Base-by-base conservation (phyloP, 176 grass and related monocot genomes). In the Carex pumila region DNA sequence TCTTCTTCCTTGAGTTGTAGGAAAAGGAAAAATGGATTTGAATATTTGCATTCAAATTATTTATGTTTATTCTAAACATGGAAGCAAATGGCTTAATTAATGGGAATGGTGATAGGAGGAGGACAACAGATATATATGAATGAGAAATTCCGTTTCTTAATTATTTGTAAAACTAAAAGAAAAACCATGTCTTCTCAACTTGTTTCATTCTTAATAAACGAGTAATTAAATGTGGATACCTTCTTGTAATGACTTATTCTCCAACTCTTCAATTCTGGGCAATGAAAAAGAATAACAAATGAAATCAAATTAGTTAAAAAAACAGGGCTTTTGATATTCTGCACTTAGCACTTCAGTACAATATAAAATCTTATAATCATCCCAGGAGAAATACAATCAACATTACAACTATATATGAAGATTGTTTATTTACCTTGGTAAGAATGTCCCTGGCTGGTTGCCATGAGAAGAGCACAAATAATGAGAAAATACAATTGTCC, bases 401-500 rank as follows among this genome's bases (percentile, higher is more conserved):
- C 13, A 58, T 58, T 58, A 18, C 1, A 58, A 58, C 5, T 7
- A 43, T 43, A 6, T 6, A 22, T 10, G 60, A 21, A 71, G 68
- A 8, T 65, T 65, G 68, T 39, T 71, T 47, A 18, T 8, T 39
- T 71, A 71, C 68, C 68, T 71, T 71, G 36, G 18, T 71, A 22
- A 47, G 39, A 71, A 47, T 45, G 18, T 18, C 39, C 68, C 19
- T 47, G 21, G 39, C 39, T 47, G 39, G 39, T 71, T 45, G 39
- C 68, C 39, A 71, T 71, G 68, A 71, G 68, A 71, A 71, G 68
- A 71, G 39, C 37, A 71, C 68, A 71, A 21, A 71, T 39, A 71
- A 5, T 39, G 45, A 71, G 68, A 39, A 71, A 9, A 71, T 71
- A 47, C 18, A 43, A 21, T 71, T 71, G 39, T 19, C 68, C 21